phyloP scores from a whole-genome alignment of 73 alveolate genomes.

The Stentor coeruleus region DNA sequence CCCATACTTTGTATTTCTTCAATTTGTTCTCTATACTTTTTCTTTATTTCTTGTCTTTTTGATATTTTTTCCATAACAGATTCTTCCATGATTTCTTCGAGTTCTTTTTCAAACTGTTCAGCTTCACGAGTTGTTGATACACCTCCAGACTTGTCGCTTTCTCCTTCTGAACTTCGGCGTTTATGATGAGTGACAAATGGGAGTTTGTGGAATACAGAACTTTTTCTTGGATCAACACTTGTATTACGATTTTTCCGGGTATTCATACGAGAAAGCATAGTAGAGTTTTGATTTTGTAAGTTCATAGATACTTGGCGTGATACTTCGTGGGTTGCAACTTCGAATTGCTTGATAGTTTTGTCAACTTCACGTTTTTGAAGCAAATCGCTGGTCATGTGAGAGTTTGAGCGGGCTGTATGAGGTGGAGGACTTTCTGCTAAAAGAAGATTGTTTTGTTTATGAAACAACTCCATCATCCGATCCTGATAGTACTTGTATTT shows the following conservation, averaged over 20 bases:
- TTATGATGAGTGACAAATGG: not conserved
- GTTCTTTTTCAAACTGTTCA: not conserved
- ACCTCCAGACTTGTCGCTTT: constrained; percentile 5
- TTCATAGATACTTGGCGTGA: not conserved
- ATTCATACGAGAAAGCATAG: not conserved
- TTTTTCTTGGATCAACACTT: not conserved
- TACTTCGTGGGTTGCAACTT: not conserved
- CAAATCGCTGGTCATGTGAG: too few species aligned
- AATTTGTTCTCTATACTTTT: not conserved
- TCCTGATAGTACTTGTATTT: constrained; percentile 15
- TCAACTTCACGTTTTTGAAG: not conserved
- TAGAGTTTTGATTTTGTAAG: not conserved
- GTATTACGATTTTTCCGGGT: not conserved
- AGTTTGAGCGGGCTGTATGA: too few species aligned
- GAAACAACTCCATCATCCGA: not conserved
- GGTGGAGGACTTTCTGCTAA: not conserved
- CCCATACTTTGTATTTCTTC: not conserved
- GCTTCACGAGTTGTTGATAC: too few species aligned
- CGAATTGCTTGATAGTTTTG: not conserved
- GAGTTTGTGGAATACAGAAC: not conserved
- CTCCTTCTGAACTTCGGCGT: not conserved
- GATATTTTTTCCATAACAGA: not conserved
- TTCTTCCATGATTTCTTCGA: not conserved
- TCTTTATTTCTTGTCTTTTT: not conserved
- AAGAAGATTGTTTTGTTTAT: constrained; percentile 5